Conservation (phyloP, 306 rosid genomes). For the Parietaria judaica region DNA sequence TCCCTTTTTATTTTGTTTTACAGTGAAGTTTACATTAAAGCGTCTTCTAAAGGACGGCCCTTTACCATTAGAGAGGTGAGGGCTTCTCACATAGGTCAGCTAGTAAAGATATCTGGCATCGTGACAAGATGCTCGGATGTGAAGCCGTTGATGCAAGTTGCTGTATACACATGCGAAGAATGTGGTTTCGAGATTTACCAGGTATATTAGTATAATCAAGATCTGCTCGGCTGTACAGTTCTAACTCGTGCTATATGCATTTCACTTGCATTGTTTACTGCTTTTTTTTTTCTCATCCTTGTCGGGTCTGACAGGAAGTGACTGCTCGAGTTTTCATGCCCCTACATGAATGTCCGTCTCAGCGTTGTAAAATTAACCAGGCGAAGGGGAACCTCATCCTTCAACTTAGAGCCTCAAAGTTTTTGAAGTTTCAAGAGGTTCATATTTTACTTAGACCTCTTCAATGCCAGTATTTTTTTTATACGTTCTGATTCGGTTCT, state of each 20-base stretch:
- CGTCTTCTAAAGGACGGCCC: constrained; percentile 80
- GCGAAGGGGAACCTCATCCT: constrained; percentile 77
- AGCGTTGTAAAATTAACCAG: constrained; percentile 55
- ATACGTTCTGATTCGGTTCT: no score
- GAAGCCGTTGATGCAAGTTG: constrained; percentile 94
- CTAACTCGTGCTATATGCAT: neutral
- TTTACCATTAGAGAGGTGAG: constrained; percentile 93
- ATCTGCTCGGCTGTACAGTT: no score
- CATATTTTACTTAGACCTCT: neutral
- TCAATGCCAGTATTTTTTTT: constrained; percentile 7
- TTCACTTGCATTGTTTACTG: neutral
- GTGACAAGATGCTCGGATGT: constrained; percentile 95
- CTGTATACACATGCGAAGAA: constrained; percentile 95
- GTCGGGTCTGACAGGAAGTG: constrained; percentile 62
- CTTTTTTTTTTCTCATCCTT: constrained; percentile 12
- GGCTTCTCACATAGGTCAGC: constrained; percentile 93
- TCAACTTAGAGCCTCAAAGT: constrained; percentile 94
- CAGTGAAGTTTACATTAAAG: constrained; percentile 90
- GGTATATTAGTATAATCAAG: constrained; percentile 35
- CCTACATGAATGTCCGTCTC: constrained; percentile 80
- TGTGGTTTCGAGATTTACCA: constrained; percentile 99
- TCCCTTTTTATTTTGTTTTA: constrained; percentile 14
- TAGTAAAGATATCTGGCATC: constrained; percentile 85
- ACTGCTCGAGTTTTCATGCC: constrained; percentile 97
- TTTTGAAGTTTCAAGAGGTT: constrained; percentile 98